Conservation (phyloP, 1,284 basidiomycete genomes). For the Fereydounia khargensis region DNA sequence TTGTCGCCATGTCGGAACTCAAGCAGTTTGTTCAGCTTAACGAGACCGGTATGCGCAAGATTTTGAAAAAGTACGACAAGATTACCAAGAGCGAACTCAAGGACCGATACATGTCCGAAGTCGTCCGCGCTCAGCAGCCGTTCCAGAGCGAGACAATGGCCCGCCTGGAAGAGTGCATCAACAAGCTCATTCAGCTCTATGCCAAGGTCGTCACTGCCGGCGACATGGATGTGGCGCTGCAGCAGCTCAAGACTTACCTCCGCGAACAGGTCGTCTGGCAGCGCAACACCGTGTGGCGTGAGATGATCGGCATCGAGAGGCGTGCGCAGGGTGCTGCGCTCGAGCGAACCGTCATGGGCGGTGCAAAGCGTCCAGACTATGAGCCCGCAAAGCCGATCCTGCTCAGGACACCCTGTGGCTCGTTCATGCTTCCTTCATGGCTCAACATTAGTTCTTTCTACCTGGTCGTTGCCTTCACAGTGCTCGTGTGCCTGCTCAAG, state of each 20-base stretch:
- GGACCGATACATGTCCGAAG: conserved; percentile 73
- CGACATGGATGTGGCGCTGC: conserved; percentile 70
- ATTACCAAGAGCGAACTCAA: conserved; percentile 83
- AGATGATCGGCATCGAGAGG: conserved; percentile 90
- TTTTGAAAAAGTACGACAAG: conserved; percentile 98
- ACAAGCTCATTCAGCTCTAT: conserved; percentile 72
- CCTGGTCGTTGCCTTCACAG: conserved; percentile 43
- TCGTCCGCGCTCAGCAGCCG: conserved; percentile 64
- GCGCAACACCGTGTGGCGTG: conserved; percentile 91
- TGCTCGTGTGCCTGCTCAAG: conserved; percentile 49
- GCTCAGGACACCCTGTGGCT: conserved; percentile 40
- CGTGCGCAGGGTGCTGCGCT: conserved; percentile 53
- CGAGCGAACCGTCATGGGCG: conserved; percentile 48
- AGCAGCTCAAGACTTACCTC: conserved; percentile 82
- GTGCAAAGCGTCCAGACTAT: conserved; percentile 8
- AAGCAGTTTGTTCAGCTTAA: conserved; percentile 93
- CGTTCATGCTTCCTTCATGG: conserved; percentile 37
- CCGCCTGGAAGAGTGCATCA: conserved; percentile 65
- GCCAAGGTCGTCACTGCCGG: conserved; percentile 80
- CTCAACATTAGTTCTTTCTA: conserved; percentile 50
- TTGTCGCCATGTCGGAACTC: conserved; percentile 72
- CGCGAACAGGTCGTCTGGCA: conserved; percentile 89
- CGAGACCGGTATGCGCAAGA: conserved; percentile 90
- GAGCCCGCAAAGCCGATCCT: conserved; percentile 38
- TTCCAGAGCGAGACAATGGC: conserved; percentile 64